phyloP scores from a whole-genome alignment of 2,329 filamentous ascomycete genomes.

The Phialocephala subalpina region DNA sequence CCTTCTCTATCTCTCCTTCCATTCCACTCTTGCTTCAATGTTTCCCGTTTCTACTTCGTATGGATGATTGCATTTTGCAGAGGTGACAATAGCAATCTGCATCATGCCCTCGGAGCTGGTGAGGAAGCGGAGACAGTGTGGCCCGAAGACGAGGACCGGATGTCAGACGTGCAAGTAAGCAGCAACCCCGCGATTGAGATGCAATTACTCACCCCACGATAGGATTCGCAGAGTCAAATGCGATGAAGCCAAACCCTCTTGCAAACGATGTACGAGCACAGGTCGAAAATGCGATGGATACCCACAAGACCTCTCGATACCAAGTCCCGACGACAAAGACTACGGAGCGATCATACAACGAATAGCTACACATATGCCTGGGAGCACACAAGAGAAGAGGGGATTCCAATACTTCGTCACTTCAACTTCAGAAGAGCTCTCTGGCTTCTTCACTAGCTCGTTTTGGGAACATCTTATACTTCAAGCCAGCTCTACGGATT shows the following conservation, averaged over 20 bases:
- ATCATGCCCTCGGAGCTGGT: conserved; percentile 6
- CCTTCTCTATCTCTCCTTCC: not conserved
- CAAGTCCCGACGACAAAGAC: conserved; percentile 13
- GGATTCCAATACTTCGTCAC: conserved; percentile 40
- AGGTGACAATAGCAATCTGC: not conserved
- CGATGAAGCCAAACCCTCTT: conserved; percentile 38
- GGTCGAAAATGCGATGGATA: conserved; percentile 40
- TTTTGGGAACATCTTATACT: conserved; percentile 42
- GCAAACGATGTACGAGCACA: conserved; percentile 35
- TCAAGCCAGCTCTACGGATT: conserved; percentile 37
- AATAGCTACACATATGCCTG: conserved; percentile 33
- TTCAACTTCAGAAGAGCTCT: conserved; percentile 37
- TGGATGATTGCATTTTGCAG: not conserved
- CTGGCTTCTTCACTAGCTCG: conserved; percentile 37
- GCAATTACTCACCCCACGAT: conserved; percentile 15
- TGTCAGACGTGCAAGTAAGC: conserved; percentile 41
- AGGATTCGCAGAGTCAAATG: conserved; percentile 40
- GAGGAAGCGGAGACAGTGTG: conserved; percentile 26
- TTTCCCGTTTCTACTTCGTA: not conserved
- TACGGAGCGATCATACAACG: conserved; percentile 26
- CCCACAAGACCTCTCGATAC: conserved; percentile 13
- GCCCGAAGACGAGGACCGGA: conserved; percentile 34
- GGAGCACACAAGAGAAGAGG: conserved; percentile 36
- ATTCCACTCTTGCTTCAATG: not conserved
- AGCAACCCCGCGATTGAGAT: not conserved